Base-by-base conservation (phyloP, 306 rosid genomes). In the Citrullus colocynthis region DNA sequence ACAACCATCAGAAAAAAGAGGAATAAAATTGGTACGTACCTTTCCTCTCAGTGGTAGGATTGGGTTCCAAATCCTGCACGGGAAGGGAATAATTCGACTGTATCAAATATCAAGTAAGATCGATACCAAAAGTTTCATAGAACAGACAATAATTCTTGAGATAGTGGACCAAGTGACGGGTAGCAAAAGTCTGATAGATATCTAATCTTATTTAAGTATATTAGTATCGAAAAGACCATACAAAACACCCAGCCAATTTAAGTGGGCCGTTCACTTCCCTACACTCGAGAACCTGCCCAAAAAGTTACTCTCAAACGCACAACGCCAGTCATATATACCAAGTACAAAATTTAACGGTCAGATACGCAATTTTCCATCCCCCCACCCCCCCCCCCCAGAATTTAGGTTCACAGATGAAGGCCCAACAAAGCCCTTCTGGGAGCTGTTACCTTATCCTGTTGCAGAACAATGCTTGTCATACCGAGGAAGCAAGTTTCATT, bases 371-470 rank as follows among this genome's bases (percentile, higher is more conserved):
- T 41, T 67, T 42, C 34, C 74, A 66, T 18, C 18, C 39, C 18
- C 1, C 74, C 11, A 32, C 54, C 42, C 74, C 1, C 74, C 11
- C 51, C 54, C 42, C 74, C 74, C 41, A 42, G 17, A 10, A 41
- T 67, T 11, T 41, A 67, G 1, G 6, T 67, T 67, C 6, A 21
- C 54, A 41, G 45, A 6, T 41, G 54, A 36, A 67, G 74, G 18
- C 36, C 74, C 20, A 41, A 20, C 74, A 20, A 41, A n/a, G 69
- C 52, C 51, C 61, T 49, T 65, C 13, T 13, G 62, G 84, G 36
- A 56, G 71, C 65, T 34, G 48, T 66, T 75, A 93, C 98, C 98
- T 91, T 84, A 83, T 80, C 90, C 84, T 81, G 87, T 80, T 86
- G 89, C 24, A 81, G 74, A 83, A 52, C 72, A 55, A 42, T 57